phyloP scores from a whole-genome alignment of 768 basidiomycete genomes.

The Mycena galericulata region DNA sequence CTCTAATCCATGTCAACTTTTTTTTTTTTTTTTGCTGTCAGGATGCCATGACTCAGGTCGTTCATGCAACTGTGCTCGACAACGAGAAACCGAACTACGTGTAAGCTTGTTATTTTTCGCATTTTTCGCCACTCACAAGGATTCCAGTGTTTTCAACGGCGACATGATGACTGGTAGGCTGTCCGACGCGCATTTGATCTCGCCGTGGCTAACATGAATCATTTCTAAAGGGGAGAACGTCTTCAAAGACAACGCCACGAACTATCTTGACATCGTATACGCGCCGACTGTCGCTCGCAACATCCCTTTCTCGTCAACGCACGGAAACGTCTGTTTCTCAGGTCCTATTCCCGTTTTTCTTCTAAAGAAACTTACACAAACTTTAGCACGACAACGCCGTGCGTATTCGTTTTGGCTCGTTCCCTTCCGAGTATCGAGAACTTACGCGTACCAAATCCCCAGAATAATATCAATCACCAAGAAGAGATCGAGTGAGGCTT shows the following conservation, averaged over 20 bases:
- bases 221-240: slow-evolving; percentile 28
- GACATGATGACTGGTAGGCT: slow-evolving; percentile 20
- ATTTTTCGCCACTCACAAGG: background rate
- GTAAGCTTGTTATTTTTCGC: background rate
- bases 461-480: slow-evolving; percentile 31
- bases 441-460: background rate
- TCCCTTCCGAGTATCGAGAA: background rate
- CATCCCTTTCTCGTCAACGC: slow-evolving; percentile 32
- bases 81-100: slow-evolving; percentile 29
- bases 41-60: slow-evolving; percentile 27
- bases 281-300: slow-evolving; percentile 30
- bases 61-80: slow-evolving; percentile 27
- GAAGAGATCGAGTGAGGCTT: slow-evolving; percentile 30
- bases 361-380: too few species aligned
- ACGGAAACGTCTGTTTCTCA: slow-evolving; percentile 30
- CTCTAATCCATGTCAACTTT: too few species aligned
- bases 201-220: background rate
- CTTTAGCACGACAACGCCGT: slow-evolving; percentile 34
- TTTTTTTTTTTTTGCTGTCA: background rate
- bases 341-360: background rate
- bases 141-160: slow-evolving; percentile 24
- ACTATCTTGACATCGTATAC: slow-evolving; percentile 31
- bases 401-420: background rate
- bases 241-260: slow-evolving; percentile 29
- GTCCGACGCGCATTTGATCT: background rate